Percentiles rank a stretch among this genome's conserved stretches.
Conservation (phyloP, 2,329 filamentous ascomycete species). For the Sporothrix brasiliensis region DNA sequence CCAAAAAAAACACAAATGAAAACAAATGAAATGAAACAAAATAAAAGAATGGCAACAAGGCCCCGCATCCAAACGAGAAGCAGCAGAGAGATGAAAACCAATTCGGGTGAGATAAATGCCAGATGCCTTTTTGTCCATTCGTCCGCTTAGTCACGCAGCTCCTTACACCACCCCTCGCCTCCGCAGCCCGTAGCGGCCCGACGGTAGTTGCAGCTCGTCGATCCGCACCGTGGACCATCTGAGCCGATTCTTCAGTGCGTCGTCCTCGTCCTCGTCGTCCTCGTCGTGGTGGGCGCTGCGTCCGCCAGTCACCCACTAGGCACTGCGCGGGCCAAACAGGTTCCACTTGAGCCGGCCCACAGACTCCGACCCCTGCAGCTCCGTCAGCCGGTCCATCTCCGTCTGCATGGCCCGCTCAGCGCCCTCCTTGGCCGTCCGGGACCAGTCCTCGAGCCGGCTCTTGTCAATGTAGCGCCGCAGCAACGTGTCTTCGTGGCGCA, state of each 20-base stretch:
- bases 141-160: not conserved
- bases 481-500: conserved; percentile 70
- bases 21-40: not conserved
- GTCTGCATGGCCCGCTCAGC: conserved; percentile 40
- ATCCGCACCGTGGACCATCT: not conserved
- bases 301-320: not conserved
- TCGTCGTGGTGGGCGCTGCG: not conserved
- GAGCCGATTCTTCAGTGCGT: not conserved
- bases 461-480: conserved; percentile 68
- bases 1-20: too few species aligned
- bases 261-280: not conserved
- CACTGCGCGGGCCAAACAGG: conserved; percentile 28
- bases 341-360: conserved; percentile 27
- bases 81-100: not conserved
- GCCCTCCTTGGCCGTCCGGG: conserved; percentile 37
- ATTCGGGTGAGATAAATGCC: conserved; percentile 17
- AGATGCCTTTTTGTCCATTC: not conserved
- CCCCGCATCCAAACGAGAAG: not conserved
- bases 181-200: not conserved
- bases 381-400: conserved; percentile 36
- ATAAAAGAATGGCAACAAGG: not conserved
- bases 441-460: conserved; percentile 71
- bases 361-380: conserved; percentile 21
- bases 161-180: not conserved
- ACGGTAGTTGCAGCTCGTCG: not conserved